Conservation (phyloP, 2,329 filamentous ascomycete genomes). For the Penicillium sp. region DNA sequence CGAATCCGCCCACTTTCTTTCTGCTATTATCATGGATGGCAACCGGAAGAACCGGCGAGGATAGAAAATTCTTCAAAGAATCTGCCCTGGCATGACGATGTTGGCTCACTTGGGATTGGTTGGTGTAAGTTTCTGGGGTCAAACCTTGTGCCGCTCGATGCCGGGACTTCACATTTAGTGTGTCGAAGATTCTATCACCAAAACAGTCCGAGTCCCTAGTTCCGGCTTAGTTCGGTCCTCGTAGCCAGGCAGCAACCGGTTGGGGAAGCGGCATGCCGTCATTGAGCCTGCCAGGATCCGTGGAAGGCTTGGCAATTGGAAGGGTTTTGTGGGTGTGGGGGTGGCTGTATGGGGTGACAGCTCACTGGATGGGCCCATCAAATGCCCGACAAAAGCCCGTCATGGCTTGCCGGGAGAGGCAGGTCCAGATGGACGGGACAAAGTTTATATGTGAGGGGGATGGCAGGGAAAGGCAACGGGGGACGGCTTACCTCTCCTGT, state of each 20-base stretch:
- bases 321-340: slow-evolving; percentile 13
- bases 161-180: background rate
- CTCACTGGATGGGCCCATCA: slow-evolving; percentile 14
- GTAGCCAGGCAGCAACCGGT: background rate
- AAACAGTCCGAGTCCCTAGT: background rate
- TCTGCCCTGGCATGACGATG: background rate
- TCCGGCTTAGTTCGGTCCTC: background rate
- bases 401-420: slow-evolving; percentile 2
- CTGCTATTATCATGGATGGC: slow-evolving; percentile 7
- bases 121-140: background rate
- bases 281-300: slow-evolving; percentile 17
- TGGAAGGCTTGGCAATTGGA: slow-evolving; percentile 13
- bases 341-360: background rate
- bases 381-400: slow-evolving; percentile 21
- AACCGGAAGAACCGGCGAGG: slow-evolving; percentile 6
- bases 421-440: background rate
- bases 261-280: slow-evolving; percentile 18
- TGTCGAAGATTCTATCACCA: background rate
- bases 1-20: background rate
- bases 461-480: background rate
- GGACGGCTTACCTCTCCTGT: background rate
- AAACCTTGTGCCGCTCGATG: background rate
- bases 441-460: background rate
- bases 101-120: background rate
- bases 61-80: background rate